Evolutionary conservation across 2,329 filamentous ascomycete species (phyloP), one percentile per base, ranked within the genome.

Genomic region (Elsinoe perseae): DNA sequence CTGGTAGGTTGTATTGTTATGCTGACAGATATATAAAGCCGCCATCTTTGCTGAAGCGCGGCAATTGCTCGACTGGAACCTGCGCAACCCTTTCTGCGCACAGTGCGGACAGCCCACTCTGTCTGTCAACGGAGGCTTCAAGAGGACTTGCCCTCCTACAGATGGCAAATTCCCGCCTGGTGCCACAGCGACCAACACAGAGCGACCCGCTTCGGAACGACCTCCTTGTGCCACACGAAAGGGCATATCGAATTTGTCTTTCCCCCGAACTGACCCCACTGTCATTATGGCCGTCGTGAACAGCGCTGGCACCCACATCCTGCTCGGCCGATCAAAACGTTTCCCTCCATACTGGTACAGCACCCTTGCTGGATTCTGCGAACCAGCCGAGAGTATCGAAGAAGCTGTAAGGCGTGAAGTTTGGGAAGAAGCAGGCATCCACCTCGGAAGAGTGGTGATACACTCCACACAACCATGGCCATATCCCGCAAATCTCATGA

Each of bases 281-380:
- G 90, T 97, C 69, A 98, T 98, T 72, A 91, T 95, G 73, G 92
- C 91, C 0, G 85, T 96, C 9, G 81, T 97, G 28, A 95, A 87
- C 54, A 78, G 84, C 52, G 88, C 95, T 63, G 86, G 86, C 50
- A 80, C 84, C 62, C 82, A 83, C 59, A 74, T 95, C 36, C 81
- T 98, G 6, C 84, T 98, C 0, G 93, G 93, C 34, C 84, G 93
- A 12, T 83, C 88, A 66, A 87, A 87, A 72, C 81, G 88, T 54
- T 98, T 85, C 80, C 93, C 93, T 1, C 77, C 81, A 1, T 69
- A 87, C 69, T 95, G 87, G 88, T 96, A 92, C 76, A 89, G 83
- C 64, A 95, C 91, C 0, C 82, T 98, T 80, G 76, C 76, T 0
- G 76, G 76, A 4, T 78, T 78, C 62, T 71, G 76, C 20, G 76